phyloP scores from a whole-genome alignment of 2,329 filamentous ascomycete genomes.

The Ophiocordyceps camponoti-rufipedis region DNA sequence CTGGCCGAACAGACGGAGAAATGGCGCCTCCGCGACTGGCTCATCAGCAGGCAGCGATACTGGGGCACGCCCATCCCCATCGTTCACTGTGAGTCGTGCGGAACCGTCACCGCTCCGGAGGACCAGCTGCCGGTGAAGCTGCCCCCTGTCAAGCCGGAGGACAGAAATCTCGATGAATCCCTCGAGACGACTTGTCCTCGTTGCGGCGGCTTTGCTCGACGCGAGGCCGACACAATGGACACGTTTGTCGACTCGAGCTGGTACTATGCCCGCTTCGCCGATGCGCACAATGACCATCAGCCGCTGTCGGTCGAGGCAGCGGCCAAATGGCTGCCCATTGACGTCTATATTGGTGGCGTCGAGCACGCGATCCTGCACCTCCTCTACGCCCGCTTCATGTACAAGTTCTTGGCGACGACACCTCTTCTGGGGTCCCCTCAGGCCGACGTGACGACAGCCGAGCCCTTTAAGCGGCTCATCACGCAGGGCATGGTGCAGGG shows the following conservation, averaged over 20 bases:
- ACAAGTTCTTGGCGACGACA: constrained; percentile 58
- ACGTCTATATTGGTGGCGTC: constrained; percentile 76
- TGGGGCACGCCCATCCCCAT: constrained; percentile 88
- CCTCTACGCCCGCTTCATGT: constrained; percentile 77
- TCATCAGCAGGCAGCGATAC: constrained; percentile 81
- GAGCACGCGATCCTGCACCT: constrained; percentile 85
- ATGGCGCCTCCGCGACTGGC: constrained; percentile 76
- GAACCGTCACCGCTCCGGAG: constrained; percentile 59
- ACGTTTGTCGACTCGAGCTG: constrained; percentile 92
- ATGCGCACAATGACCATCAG: constrained; percentile 42
- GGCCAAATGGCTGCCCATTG: constrained; percentile 51
- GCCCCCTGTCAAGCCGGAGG: constrained; percentile 34
- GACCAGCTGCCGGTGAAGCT: constrained; percentile 60
- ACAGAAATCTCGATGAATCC: constrained; percentile 40
- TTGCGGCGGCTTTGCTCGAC: constrained; percentile 50
- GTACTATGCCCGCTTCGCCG: constrained; percentile 73
- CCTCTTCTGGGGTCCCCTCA: constrained; percentile 22
- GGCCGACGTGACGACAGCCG: constrained; percentile 26
- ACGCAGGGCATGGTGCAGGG: constrained; percentile 91
- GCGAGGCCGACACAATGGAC: constrained; percentile 91
- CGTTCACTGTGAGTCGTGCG: constrained; percentile 61
- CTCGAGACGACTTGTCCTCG: constrained; percentile 58
- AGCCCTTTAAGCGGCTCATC: constrained; percentile 69
- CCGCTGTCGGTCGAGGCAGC: constrained; percentile 41
- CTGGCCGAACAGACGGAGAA: constrained; percentile 47